Evolutionary conservation across 2,329 filamentous ascomycete species (phyloP), one percentile per base, ranked within the genome.

Genomic region (Gyromitra esculenta): DNA sequence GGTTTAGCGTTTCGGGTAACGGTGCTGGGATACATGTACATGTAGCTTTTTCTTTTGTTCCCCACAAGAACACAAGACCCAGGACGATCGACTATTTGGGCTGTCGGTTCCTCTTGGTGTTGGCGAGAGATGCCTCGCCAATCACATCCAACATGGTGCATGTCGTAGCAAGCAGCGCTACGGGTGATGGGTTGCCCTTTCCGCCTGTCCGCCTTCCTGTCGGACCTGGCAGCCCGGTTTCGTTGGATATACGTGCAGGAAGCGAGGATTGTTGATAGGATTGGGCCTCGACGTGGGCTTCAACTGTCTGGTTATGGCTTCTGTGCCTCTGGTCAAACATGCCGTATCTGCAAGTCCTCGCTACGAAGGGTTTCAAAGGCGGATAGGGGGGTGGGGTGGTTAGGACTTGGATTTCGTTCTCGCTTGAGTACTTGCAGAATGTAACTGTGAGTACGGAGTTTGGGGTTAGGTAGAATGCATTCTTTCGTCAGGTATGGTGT

Each of bases 351-450:
- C 66, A 50, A 69, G 66, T 50, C 7, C 66, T 60, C 54, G 66
- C 54, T 60, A 69, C 54, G 11, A 15, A 43, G 13, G 43, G 66
- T 60, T 69, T 69, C 54, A 69, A 31, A 59, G 21, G 18, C 5
- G 52, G 50, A 31, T 3, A 4, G 25, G 25, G 25, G 54, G 45
- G 48, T 41, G 65, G 35, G 45, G 50, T 68, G 41, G 45, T 69
- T 48, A 62, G 43, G 37, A 63, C 63, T 73, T 35, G 63, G 43
- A 52, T 68, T 73, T 73, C 71, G 39, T 43, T 63, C 64, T 74
- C 71, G 71, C 71, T 74, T 74, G 71, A 69, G 71, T 67, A 25
- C 45, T 69, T 69, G 71, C 63, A 73, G 63, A 45, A 73, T 68
- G 35, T 73, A 68, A 15, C 41, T 50, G 31, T 57, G 37, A 37